Percentiles rank a stretch among this genome's conserved stretches.
Conservation (phyloP, 257 asterid species). For the Jacaranda mimosifolia region DNA sequence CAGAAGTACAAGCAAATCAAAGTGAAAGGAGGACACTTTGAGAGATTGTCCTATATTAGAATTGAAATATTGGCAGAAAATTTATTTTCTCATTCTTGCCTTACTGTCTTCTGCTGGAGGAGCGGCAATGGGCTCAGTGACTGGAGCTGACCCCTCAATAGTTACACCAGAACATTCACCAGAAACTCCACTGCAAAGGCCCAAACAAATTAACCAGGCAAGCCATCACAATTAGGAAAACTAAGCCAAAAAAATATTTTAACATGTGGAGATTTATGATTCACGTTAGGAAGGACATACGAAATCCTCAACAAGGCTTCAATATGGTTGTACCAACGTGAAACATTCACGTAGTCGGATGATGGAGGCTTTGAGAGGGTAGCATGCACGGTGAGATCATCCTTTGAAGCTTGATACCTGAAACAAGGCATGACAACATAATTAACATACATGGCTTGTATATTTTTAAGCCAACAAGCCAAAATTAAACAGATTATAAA, state of each 20-base stretch:
- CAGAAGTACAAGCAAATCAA: neutral
- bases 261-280: neutral
- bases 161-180: constrained; percentile 68
- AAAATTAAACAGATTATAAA: neutral
- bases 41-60: neutral
- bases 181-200: constrained; percentile 60
- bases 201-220: neutral
- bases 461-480: neutral
- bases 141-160: constrained; percentile 63
- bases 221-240: neutral
- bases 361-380: constrained; percentile 69
- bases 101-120: constrained; percentile 64
- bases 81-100: constrained; percentile 37
- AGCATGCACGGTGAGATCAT: constrained; percentile 72
- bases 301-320: constrained; percentile 66
- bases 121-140: constrained; percentile 51
- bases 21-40: neutral
- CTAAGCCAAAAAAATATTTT: neutral
- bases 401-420: constrained; percentile 91
- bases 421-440: constrained; percentile 11
- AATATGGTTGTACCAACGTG: constrained; percentile 70
- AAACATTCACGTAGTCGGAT: constrained; percentile 60
- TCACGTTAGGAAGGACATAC: constrained; percentile 39
- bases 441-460: neutral
- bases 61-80: neutral